Base-by-base conservation (phyloP, 192 early-diverging fungal species). In the Umbelopsis sp. region DNA sequence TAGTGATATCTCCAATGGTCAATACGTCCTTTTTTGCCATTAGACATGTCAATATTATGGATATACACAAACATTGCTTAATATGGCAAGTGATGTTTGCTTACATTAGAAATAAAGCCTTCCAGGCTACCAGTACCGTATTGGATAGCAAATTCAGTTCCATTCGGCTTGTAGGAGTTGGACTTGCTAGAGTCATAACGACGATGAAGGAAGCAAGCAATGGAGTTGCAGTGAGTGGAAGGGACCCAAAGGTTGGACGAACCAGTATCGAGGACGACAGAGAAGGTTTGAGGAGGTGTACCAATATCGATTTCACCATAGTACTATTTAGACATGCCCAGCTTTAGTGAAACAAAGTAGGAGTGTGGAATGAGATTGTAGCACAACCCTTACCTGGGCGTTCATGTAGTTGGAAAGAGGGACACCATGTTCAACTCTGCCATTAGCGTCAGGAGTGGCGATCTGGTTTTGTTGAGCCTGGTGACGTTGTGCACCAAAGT, bases 231-330 rank as follows among this genome's bases (percentile, higher is more conserved):
- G 71, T 89, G 89, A 7, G 90, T 92, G 21, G 94, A 96, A 4
- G 97, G 96, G 32, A 99, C 94, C 97, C 97, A 98, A 54, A 98
- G 87, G 78, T 97, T 97, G 45, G 92, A 91, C 45, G 92, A 95
- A 25, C 96, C 96, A 10, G 96, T 98, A 78, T 98, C 97, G 66
- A 95, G 95, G 41, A 96, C 90, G 43, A 96, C 94, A 65, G 86
- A 90, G 85, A 98, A 98, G n/a, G 82, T 90, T 81, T 98, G 96
- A 32, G 91, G 84, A 34, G 97, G 97, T 20, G 93, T 95, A 20
- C 93, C 96, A 44, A 96, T 51, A n/a, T 80, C 82, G 81, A 97
- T 92, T 41, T 94, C 91, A 20, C 95, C 96, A 76, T 90, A 99
- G 86, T 98, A 99, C 87, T 96, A 89, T 41, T 41, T 0, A 41